Evolutionary conservation across 2,329 filamentous ascomycete genomes (phyloP), one percentile per base, ranked within the genome.

Genomic region (Xylariaceae sp.): DNA sequence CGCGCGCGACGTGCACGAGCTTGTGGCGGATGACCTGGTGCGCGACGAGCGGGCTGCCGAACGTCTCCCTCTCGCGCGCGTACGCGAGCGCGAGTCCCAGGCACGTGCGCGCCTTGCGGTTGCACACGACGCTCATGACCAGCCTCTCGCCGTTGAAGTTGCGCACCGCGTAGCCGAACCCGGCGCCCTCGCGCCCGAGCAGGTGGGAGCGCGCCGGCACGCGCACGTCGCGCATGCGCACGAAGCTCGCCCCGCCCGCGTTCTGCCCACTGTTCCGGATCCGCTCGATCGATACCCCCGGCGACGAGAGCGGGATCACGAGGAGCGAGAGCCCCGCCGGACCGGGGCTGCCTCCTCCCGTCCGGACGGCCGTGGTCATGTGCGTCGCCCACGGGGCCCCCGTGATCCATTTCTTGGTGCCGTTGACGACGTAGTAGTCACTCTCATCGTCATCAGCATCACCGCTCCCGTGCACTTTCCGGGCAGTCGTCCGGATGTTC

Each of bases 401-500:
- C 2, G 79, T 82, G 48, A 83, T 83, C 75, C 76, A 79, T 54
- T 80, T 79, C 63, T 83, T 82, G 26, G 69, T 69, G 1, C 78
- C 78, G 38, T 76, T 79, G 5, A 82, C 75, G 34, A 79, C 52
- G 50, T 80, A 83, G 39, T 65, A 54, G 29, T 68, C 61, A 1
- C 68, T 70, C 27, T 70, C 61, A 9, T 33, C 38, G n/a, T 14
- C 47, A n/a, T n/a, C n/a, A n/a, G n/a, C n/a, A n/a, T n/a, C n/a
- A n/a, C n/a, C n/a, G n/a, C n/a, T n/a, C n/a, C n/a, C n/a, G n/a
- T n/a, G n/a, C n/a, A n/a, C n/a, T 13, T 60, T 62, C 30, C 57
- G 58, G 0, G 78, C 79, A 0, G 71, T 79, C 8, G 78, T 81
- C 40, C 68, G 66, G 35, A 83, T 72, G 50, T 72, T 75, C 1